Evolutionary conservation across 2,329 filamentous ascomycete species (phyloP).

Genomic region (Biscogniauxia mediterranea): DNA sequence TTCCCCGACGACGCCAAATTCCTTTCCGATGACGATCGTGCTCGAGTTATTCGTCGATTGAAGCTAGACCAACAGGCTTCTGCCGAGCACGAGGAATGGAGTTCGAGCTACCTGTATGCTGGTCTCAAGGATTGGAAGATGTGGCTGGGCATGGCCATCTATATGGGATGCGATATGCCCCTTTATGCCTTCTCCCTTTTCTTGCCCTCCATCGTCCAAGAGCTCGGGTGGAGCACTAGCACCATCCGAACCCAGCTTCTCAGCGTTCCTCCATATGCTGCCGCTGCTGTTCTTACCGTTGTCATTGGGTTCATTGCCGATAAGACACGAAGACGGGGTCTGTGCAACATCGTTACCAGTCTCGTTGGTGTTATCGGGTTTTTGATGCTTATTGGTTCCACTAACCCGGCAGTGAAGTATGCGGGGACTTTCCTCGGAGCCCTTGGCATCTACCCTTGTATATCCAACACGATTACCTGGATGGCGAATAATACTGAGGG

Average conservation of each 20-base stretch:
- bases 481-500: constrained; percentile 84
- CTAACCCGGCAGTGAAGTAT: constrained; percentile 69
- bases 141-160: constrained; percentile 70
- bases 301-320: constrained; percentile 74
- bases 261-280: constrained; percentile 73
- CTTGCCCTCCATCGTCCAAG: constrained; percentile 72
- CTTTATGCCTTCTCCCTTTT: constrained; percentile 77
- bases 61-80: constrained; percentile 69
- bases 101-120: constrained; percentile 68
- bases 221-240: constrained; percentile 41
- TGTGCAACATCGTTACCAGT: constrained; percentile 75
- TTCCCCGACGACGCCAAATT: constrained; percentile 78
- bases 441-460: constrained; percentile 83
- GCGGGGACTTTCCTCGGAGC: constrained; percentile 82
- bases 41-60: constrained; percentile 69
- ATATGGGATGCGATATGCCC: constrained; percentile 72
- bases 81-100: constrained; percentile 74
- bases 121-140: constrained; percentile 83
- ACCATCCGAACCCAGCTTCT: constrained; percentile 67
- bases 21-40: constrained; percentile 66
- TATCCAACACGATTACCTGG: constrained; percentile 87
- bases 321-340: constrained; percentile 66
- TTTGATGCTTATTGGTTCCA: constrained; percentile 69
- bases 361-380: constrained; percentile 75
- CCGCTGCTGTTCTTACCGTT: constrained; percentile 68